Evolutionary conservation across 106 monocot genomes (phyloP).

Genomic region (Agapanthus africanus): DNA sequence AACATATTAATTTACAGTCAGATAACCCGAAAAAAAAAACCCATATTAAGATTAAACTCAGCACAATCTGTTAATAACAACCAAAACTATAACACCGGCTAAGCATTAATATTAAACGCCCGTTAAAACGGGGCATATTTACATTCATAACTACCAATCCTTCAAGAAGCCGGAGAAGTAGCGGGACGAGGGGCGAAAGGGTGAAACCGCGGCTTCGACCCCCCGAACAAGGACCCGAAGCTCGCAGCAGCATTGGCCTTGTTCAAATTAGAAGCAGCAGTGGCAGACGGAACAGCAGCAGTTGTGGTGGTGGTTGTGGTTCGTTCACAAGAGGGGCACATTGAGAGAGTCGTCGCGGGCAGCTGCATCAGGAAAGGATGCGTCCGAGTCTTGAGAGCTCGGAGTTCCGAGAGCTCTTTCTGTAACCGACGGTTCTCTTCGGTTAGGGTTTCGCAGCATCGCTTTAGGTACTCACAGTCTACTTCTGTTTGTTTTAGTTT

Average conservation of each 20-base stretch:
- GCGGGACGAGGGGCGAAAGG: slow-evolving; percentile 10
- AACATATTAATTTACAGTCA: too few species aligned
- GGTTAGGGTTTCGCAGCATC: slow-evolving; percentile 46
- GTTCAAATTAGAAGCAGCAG: too few species aligned
- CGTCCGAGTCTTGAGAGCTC: slow-evolving; percentile 36
- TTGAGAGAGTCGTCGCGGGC: slow-evolving; percentile 58
- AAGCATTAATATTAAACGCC: too few species aligned
- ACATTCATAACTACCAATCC: too few species aligned
- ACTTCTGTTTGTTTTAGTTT: slow-evolving; percentile 67
- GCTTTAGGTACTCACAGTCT: slow-evolving; percentile 50
- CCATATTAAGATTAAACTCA: too few species aligned
- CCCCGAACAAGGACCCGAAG: slow-evolving; percentile 2
- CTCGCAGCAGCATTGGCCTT: too few species aligned
- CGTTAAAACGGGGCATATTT: too few species aligned
- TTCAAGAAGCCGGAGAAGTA: slow-evolving; percentile 13
- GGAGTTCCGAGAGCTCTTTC: slow-evolving; percentile 50
- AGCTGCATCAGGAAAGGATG: slow-evolving; percentile 46
- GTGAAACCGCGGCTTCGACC: background rate
- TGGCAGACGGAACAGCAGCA: background rate
- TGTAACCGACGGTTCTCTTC: slow-evolving; percentile 55
- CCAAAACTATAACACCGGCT: too few species aligned
- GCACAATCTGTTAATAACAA: too few species aligned
- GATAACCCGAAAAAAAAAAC: too few species aligned
- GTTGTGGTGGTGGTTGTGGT: slow-evolving; percentile 10
- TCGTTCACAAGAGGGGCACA: slow-evolving; percentile 55